These are phyloP conservation scores for Hyphopichia buzzinii DNA, from an alignment of 1,139 yeast species.

Conservation along the genomic window DNA sequence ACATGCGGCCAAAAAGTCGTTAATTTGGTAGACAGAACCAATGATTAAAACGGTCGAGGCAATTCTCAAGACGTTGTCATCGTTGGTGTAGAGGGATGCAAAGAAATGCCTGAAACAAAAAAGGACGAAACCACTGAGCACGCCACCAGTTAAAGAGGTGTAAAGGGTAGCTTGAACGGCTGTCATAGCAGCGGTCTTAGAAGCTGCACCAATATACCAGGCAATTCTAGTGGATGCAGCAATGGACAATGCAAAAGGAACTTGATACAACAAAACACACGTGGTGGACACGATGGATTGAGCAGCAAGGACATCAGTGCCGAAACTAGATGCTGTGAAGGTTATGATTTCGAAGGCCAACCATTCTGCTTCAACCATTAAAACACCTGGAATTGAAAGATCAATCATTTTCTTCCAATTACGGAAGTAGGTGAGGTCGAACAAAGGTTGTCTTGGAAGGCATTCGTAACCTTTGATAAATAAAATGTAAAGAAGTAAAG, in stretches of 20 bases:
- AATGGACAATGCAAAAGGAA: constrained; percentile 72
- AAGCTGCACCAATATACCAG: constrained; percentile 73
- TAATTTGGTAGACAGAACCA: constrained; percentile 58
- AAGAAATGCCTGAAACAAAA: constrained; percentile 37
- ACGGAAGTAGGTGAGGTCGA: constrained; percentile 34
- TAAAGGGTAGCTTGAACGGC: constrained; percentile 42
- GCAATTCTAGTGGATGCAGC: constrained; percentile 78
- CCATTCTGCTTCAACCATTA: constrained; percentile 71
- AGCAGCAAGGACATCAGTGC: constrained; percentile 67
- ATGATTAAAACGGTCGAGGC: constrained; percentile 53
- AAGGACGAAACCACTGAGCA: constrained; percentile 35
- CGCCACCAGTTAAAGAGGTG: constrained; percentile 44
- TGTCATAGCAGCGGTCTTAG: constrained; percentile 46
- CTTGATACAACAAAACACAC: constrained; percentile 65
- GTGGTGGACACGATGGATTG: constrained; percentile 72
- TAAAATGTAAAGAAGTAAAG: constrained; percentile 45
- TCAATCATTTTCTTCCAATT: constrained; percentile 54
- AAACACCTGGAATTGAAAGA: constrained; percentile 58
- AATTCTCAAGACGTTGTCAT: constrained; percentile 45
- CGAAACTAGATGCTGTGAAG: constrained; percentile 59
- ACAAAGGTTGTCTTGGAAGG: constrained; percentile 50
- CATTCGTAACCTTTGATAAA: constrained; percentile 55
- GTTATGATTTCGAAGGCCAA: constrained; percentile 66
- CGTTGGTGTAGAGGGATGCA: constrained; percentile 51
- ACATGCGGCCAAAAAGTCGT: constrained; percentile 53